Evolutionary conservation across 2,329 filamentous ascomycete species (phyloP), one percentile per base, ranked within the genome.

Genomic region (Microsporum canis): DNA sequence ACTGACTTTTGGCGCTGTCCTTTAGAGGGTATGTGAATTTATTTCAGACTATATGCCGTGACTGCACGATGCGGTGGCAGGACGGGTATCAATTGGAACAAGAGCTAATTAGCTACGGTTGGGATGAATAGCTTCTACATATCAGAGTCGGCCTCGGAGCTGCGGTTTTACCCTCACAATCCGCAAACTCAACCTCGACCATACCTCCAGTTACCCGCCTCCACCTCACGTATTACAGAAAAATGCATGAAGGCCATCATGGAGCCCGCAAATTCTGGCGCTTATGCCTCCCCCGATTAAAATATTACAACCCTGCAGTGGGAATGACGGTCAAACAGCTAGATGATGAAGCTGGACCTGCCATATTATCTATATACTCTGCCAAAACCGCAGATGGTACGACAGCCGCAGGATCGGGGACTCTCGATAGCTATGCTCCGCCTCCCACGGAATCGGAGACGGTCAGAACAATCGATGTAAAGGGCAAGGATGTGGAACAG

Each of bases 231-330:
- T 78, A 77, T 64, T 74, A 75, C 29, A 69, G 64, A 59, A 77
- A 75, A 63, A 73, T 74, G 64, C 73, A 77, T 65, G 69, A 70
- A 65, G 70, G 71, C 60, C 70, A 72, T 65, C 68, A 68, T 63
- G 74, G 73, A 53, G 71, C 72, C 66, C 95, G 91, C 70, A 89
- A 89, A 78, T 96, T 99, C 82, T 96, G 90, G 89, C 84, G 83
- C 65, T 79, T 86, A 63, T 87, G 85, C 71, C 85, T 97, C 56
- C 89, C 89, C 27, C 84, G 89, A 61, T 80, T 99, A 66, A 96
- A 99, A 80, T 99, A 86, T 78, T 88, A 95, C 80, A 99, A 99
- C 73, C 94, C 94, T 0, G 77, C 84, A 10, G 75, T 96, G 53
- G 84, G 87, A 49, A 95, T 97, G 82, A 85, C 88, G 62, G 84